Evolutionary conservation across 2,329 filamentous ascomycete species (phyloP).

Genomic region (Diaporthe citrichinensis): DNA sequence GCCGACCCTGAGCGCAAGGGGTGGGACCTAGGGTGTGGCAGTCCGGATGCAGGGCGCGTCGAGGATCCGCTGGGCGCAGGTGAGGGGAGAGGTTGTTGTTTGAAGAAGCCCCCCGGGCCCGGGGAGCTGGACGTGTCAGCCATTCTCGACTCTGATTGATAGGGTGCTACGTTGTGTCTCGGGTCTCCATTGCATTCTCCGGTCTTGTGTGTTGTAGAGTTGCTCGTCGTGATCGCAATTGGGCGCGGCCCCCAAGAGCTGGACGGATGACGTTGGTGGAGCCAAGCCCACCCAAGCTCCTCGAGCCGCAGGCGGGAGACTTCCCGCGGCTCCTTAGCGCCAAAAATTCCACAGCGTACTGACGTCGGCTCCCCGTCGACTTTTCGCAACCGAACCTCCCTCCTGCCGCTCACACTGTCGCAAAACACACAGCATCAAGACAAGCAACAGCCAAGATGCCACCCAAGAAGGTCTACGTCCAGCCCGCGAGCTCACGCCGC

Average conservation of each 20-base stretch:
- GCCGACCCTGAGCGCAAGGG: slow-evolving; percentile 68
- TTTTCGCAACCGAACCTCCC: slow-evolving; percentile 22
- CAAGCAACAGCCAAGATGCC: slow-evolving; percentile 64
- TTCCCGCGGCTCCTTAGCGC: slow-evolving; percentile 23
- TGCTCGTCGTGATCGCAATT: not conserved
- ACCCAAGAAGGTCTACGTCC: slow-evolving; percentile 71
- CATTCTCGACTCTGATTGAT: slow-evolving; percentile 44
- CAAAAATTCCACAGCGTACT: slow-evolving; percentile 30
- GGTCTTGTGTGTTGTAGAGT: not conserved
- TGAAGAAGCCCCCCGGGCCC: slow-evolving; percentile 67
- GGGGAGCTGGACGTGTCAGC: slow-evolving; percentile 42
- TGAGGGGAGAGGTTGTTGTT: slow-evolving; percentile 61
- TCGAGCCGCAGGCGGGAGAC: slow-evolving; percentile 17
- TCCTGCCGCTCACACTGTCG: slow-evolving; percentile 4
- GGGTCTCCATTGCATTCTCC: slow-evolving; percentile 36
- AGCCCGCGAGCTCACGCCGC: slow-evolving; percentile 59
- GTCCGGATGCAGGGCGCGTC: slow-evolving; percentile 52
- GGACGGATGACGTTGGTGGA: slow-evolving; percentile 26
- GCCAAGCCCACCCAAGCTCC: not conserved
- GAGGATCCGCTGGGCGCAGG: slow-evolving; percentile 68
- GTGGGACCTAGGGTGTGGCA: slow-evolving; percentile 69
- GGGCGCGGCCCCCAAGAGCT: not conserved
- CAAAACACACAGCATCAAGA: slow-evolving; percentile 41
- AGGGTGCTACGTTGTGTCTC: not conserved
- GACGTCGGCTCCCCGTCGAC: slow-evolving; percentile 37